Conservation (phyloP, 345 rosid species). For the Gossypioides kirkii region DNA sequence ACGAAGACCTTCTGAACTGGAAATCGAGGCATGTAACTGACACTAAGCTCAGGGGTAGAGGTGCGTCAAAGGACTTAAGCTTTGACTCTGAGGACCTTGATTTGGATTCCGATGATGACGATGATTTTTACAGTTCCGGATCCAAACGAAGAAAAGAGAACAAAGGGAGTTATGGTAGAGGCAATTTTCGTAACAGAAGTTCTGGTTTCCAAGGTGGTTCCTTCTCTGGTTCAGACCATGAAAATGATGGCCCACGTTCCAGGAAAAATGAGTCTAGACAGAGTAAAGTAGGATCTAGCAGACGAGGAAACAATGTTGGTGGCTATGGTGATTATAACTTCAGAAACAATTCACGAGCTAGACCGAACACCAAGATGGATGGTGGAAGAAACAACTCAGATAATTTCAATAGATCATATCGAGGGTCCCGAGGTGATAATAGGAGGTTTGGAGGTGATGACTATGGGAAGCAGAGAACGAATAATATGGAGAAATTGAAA, state of each 20-base stretch:
- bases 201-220: slow-evolving; percentile 29
- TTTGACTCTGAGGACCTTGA: slow-evolving; percentile 69
- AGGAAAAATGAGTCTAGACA: slow-evolving; percentile 25
- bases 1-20: slow-evolving; percentile 59
- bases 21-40: slow-evolving; percentile 70
- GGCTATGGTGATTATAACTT: slow-evolving; percentile 23
- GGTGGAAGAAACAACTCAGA: slow-evolving; percentile 25
- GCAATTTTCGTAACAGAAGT: slow-evolving; percentile 25
- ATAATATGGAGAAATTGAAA: slow-evolving; percentile 1
- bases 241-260: slow-evolving; percentile 12
- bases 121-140: slow-evolving; percentile 31
- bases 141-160: slow-evolving; percentile 25
- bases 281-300: slow-evolving; percentile 19
- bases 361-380: slow-evolving; percentile 30
- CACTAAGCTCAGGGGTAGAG: slow-evolving; percentile 29
- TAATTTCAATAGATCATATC: slow-evolving; percentile 23
- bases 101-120: slow-evolving; percentile 51
- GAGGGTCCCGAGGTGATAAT: slow-evolving; percentile 6
- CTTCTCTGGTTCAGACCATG: slow-evolving; percentile 36
- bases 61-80: slow-evolving; percentile 39
- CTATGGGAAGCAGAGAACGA: slow-evolving; percentile 9
- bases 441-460: slow-evolving; percentile 24
- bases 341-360: slow-evolving; percentile 16
- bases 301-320: slow-evolving; percentile 31
- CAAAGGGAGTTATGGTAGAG: slow-evolving; percentile 26